phyloP scores from a whole-genome alignment of 2,329 filamentous ascomycete species.

The Aspergillus costaricaensis region DNA sequence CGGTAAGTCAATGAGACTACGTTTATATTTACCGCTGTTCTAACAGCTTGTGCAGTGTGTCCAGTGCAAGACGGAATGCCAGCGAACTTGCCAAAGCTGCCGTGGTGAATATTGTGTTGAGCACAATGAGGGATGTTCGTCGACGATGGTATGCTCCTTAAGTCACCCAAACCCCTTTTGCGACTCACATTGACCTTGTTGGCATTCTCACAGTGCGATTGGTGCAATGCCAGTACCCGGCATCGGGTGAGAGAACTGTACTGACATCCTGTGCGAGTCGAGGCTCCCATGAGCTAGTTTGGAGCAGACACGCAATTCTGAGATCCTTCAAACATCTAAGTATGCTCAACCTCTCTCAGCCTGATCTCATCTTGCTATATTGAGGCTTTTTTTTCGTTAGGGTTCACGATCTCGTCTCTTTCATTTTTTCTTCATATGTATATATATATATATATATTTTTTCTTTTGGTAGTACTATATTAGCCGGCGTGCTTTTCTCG shows the following conservation, averaged over 20 bases:
- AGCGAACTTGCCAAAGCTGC: constrained; percentile 71
- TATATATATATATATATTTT: no score
- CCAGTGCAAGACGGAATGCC: constrained; percentile 70
- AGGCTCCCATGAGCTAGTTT: background rate
- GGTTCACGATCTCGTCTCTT: background rate
- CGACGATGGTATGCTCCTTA: constrained; percentile 49
- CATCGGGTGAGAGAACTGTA: constrained; percentile 36
- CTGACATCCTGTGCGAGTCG: constrained; percentile 8
- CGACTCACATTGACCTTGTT: background rate
- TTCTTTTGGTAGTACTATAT: background rate
- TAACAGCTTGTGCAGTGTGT: constrained; percentile 60
- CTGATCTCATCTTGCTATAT: no score
- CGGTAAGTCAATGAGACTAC: constrained; percentile 55
- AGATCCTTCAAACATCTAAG: no score
- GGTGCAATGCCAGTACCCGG: constrained; percentile 45
- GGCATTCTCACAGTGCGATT: constrained; percentile 39
- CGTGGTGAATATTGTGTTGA: constrained; percentile 78
- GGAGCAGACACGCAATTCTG: background rate
- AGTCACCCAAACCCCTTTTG: background rate
- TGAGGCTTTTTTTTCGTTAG: no score
- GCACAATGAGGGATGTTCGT: constrained; percentile 79
- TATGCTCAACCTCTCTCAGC: no score
- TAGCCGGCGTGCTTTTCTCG: background rate
- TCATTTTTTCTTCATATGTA: background rate
- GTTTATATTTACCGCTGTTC: background rate